Percentiles rank a stretch among this genome's conserved stretches.
These are phyloP conservation scores for Solanum gandarillasii DNA, from an alignment of 257 asterid genomes.

Conservation along the genomic window DNA sequence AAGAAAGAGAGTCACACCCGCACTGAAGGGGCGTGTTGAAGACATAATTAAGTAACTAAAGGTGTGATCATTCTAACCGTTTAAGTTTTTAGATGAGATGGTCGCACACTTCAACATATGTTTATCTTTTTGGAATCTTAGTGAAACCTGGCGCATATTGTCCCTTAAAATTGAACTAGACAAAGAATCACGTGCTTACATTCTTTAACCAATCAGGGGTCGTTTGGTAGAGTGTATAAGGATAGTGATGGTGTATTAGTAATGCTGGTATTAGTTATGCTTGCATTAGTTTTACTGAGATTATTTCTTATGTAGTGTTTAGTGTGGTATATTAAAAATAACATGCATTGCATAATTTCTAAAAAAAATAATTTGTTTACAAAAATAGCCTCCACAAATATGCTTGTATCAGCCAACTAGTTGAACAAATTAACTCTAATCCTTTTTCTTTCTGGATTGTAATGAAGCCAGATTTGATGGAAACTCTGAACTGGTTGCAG, in stretches of 20 bases:
- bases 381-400: not conserved
- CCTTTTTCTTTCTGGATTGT: slow-evolving; percentile 21
- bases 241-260: not conserved
- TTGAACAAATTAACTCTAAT: not conserved
- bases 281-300: not conserved
- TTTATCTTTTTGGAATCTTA: not conserved
- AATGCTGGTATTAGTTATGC: not conserved
- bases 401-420: not conserved
- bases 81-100: not conserved
- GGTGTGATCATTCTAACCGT: not conserved
- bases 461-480: slow-evolving; percentile 99
- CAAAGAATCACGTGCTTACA: not conserved
- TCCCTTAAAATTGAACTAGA: not conserved
- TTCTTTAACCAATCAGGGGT: not conserved
- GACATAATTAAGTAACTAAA: not conserved
- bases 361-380: too few relatives aligned
- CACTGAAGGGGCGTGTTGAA: not conserved
- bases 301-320: not conserved
- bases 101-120: not conserved
- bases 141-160: not conserved
- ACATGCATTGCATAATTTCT: not conserved
- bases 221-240: not conserved
- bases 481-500: slow-evolving; percentile 94
- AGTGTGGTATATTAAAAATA: not conserved
- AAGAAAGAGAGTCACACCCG: not conserved